A percentile compares a stretch with the other conserved stretches of the same genome.
Evolutionary conservation across 495 filamentous ascomycete genomes (phyloP).

Genomic region (Cercophora sp.): DNA sequence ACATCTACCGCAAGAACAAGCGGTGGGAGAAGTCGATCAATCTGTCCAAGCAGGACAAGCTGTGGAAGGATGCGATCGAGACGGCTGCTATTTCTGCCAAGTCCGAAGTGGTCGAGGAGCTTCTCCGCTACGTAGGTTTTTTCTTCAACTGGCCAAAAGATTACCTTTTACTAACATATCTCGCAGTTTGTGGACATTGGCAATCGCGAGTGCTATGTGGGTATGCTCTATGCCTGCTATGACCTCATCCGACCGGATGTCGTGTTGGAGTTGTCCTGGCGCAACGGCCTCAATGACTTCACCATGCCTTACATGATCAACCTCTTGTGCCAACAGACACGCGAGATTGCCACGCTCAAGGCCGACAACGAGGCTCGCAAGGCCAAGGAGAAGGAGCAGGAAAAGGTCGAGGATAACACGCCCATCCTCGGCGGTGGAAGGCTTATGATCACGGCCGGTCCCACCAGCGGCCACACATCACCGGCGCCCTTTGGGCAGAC

Average conservation of each 20-base stretch:
- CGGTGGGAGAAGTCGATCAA: conserved; percentile 99
- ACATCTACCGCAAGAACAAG: conserved; percentile 99
- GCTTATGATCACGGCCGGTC: conserved; percentile 98
- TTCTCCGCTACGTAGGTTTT: conserved; percentile 87
- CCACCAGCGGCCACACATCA: conserved; percentile 50
- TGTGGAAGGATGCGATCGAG: conserved; percentile 99
- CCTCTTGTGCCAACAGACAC: conserved; percentile 84
- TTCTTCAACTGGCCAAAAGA: too few relatives aligned
- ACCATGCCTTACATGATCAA: conserved; percentile 99
- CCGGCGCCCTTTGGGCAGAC: conserved; percentile 65
- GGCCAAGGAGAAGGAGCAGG: conserved; percentile 74
- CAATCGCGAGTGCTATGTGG: conserved; percentile 97
- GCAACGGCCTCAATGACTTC: conserved; percentile 89
- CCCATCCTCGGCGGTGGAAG: conserved; percentile 88
- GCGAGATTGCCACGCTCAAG: conserved; percentile 77
- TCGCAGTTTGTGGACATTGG: conserved; percentile 96
- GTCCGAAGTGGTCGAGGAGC: conserved; percentile 86
- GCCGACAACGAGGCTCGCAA: conserved; percentile 98
- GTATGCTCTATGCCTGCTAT: conserved; percentile 98
- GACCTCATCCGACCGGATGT: conserved; percentile 90
- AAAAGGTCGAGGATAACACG: conserved; percentile 85
- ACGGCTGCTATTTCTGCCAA: conserved; percentile 94
- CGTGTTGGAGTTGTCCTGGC: conserved; percentile 96
- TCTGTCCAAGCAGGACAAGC: conserved; percentile 96
- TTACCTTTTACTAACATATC: conserved; percentile 30